These are phyloP conservation scores for Tephrocybe sp. DNA, from an alignment of 768 basidiomycete species.

Conservation along the genomic window DNA sequence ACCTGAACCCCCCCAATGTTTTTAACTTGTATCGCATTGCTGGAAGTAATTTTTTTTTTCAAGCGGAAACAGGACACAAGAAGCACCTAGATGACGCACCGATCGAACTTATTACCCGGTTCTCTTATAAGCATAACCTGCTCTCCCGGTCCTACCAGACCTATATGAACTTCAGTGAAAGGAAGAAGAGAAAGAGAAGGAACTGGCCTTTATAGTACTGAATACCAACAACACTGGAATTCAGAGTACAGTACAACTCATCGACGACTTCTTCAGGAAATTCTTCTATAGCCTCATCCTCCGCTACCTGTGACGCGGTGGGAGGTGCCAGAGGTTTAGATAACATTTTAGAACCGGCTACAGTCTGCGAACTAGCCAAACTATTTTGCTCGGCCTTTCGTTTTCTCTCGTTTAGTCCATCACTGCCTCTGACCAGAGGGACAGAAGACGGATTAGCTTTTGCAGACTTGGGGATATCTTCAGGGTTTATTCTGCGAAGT, in stretches of 20 bases:
- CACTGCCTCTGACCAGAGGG: constrained; percentile 2
- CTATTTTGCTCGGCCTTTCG: constrained; percentile 32
- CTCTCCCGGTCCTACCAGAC: constrained; percentile 77
- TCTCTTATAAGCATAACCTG: constrained; percentile 68
- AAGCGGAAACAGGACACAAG: too few relatives aligned
- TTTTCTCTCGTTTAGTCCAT: constrained; percentile 37
- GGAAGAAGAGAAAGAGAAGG: constrained; percentile 6
- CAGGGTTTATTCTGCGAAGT: constrained; percentile 48
- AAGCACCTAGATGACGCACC: constrained; percentile 31
- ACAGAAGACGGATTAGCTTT: constrained; percentile 11
- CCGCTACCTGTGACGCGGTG: constrained; percentile 17
- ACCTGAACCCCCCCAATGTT: constrained; percentile 77
- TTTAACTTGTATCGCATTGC: constrained; percentile 78
- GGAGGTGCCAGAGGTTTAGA: constrained; percentile 6
- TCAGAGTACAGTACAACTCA: constrained; percentile 62
- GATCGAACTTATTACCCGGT: constrained; percentile 66
- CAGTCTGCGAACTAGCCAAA: constrained; percentile 16
- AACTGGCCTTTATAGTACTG: constrained; percentile 72
- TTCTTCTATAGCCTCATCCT: constrained; percentile 43
- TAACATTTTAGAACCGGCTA: neutral
- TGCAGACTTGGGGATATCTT: constrained; percentile 53
- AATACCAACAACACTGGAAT: constrained; percentile 72
- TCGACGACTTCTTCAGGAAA: constrained; percentile 48
- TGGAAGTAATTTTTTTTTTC: constrained; percentile 20
- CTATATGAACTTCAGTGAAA: constrained; percentile 29